phyloP scores from a whole-genome alignment of 139 green algal species.

The Marvania coccoides region DNA sequence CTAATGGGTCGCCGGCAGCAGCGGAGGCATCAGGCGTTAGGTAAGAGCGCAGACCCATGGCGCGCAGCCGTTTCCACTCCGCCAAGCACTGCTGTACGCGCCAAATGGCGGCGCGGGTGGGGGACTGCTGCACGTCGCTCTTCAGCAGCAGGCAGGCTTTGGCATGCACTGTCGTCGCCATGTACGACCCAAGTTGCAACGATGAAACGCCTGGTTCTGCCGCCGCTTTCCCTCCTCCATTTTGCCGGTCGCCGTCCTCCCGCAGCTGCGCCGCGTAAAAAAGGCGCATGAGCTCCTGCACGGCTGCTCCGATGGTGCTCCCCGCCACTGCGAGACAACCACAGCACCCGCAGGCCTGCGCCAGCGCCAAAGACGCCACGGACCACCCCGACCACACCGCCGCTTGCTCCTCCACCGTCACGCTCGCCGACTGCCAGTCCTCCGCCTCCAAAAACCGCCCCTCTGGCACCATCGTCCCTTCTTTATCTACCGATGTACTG shows the following conservation, averaged over 20 bases:
- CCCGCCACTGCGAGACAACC: conserved; percentile 51
- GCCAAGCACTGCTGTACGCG: conserved; percentile 55
- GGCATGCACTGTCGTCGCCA: conserved; percentile 49
- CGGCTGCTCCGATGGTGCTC: conserved; percentile 50
- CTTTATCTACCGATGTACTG: background rate
- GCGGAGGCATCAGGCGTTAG: too few relatives aligned
- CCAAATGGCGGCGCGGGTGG: conserved; percentile 45
- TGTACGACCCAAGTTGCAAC: too few relatives aligned
- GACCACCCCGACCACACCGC: conserved; percentile 60
- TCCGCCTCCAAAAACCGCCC: background rate
- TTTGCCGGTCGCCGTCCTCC: background rate
- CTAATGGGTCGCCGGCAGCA: too few relatives aligned
- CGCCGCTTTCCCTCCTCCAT: background rate
- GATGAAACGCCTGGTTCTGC: background rate
- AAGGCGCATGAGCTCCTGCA: conserved; percentile 43
- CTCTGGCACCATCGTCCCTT: background rate
- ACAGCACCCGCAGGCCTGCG: conserved; percentile 51
- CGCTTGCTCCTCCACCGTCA: conserved; percentile 59
- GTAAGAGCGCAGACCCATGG: conserved; percentile 19
- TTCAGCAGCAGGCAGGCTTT: conserved; percentile 58
- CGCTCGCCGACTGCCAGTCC: background rate
- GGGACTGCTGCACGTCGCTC: conserved; percentile 45
- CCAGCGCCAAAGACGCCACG: conserved; percentile 40
- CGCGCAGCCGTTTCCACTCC: conserved; percentile 56
- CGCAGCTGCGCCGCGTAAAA: conserved; percentile 36